Evolutionary conservation across 2,329 filamentous ascomycete genomes (phyloP), one percentile per base, ranked within the genome.

Genomic region (Fusarium sp.): DNA sequence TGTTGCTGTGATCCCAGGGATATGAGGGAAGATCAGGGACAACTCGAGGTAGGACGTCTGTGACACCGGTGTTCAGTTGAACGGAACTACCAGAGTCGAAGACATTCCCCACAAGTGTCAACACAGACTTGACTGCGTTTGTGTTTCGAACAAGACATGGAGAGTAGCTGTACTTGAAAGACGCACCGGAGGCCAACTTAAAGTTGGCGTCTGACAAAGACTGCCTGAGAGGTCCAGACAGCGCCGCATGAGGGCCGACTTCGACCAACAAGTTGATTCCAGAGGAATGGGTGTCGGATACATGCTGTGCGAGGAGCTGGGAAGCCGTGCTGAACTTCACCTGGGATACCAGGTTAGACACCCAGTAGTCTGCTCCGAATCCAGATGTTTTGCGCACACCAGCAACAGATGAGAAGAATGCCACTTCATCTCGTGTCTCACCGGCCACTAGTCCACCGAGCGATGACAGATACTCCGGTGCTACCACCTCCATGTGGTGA

Each of bases 1-100:
- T 61, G 25, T 60, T 49, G 41, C 41, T 63, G 55, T 82, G 79
- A 36, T 82, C 75, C 80, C 80, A 84, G 0, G 74, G 69, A 62
- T 84, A 84, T 2, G 67, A 65, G 2, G 81, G 80, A 1, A 83
- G 56, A 13, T 69, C 63, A 3, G 37, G 17, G 4, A 73, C 21
- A 23, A 73, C 55, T 5, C 29, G 21, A 20, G 41, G 39, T 21
- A 25, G 25, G 18, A 8, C 11, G 13, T 10, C 6, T 39, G n/a
- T 20, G 13, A 11, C 13, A 4, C 36, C 40, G 50, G 58, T 63
- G 10, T 63, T 25, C 1, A 66, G 10, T 6, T 52, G 21, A 1
- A 65, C 36, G 4, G 43, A 23, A 23, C 20, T 36, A 14, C 64
- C 63, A 5, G 35, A 15, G 6, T 58, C 53, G 6, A 63, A 66